phyloP scores from a whole-genome alignment of 106 monocot species.

The Dioscorea zingiberensis region DNA sequence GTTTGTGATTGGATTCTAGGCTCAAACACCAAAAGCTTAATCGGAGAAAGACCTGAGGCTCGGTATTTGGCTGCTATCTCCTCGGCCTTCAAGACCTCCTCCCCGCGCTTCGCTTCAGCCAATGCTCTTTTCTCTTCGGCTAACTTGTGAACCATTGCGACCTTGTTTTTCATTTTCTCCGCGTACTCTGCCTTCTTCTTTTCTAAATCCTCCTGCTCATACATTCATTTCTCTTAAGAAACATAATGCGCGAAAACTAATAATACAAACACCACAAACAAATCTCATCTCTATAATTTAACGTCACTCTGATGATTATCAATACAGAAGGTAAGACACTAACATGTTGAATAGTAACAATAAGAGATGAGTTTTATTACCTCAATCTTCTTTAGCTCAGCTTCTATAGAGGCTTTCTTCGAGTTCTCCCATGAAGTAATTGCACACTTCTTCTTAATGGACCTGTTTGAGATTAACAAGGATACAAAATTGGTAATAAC shows the following conservation, averaged over 20 bases:
- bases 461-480: constrained; percentile 24
- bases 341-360: no score
- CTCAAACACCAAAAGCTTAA: constrained; percentile 45
- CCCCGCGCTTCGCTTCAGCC: constrained; percentile 48
- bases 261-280: no score
- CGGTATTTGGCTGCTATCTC: constrained; percentile 65
- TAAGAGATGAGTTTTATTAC: constrained; percentile 8
- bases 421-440: constrained; percentile 70
- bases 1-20: constrained; percentile 5
- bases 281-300: no score
- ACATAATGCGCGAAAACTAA: no score
- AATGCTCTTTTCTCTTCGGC: constrained; percentile 81
- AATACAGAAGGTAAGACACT: no score
- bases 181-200: constrained; percentile 77
- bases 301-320: no score
- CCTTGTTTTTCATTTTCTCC: constrained; percentile 79
- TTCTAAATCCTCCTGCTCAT: constrained; percentile 59
- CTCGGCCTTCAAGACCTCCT: constrained; percentile 64
- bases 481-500: no score
- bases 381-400: constrained; percentile 52
- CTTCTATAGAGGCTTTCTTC: constrained; percentile 53
- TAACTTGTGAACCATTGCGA: constrained; percentile 54
- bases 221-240: no score
- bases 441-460: constrained; percentile 38
- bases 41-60: constrained; percentile 44